Base-by-base conservation (phyloP, 2,329 filamentous ascomycete genomes). In the Chrysoporthe austroafricana region DNA sequence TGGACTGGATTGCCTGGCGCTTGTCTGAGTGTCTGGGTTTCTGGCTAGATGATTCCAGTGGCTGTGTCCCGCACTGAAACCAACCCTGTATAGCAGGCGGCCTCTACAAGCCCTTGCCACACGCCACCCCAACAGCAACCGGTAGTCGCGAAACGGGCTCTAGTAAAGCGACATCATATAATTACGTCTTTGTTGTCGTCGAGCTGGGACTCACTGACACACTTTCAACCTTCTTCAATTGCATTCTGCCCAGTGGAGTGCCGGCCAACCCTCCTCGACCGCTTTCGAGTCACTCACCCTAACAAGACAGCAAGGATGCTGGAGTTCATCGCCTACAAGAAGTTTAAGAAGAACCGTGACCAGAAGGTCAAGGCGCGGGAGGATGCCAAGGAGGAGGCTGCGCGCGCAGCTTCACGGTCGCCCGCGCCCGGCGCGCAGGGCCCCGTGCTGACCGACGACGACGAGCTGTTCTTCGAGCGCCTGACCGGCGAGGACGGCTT, bases 301-400 rank as follows among this genome's bases (percentile, higher is more conserved):
- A 50, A 52, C 18, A 39, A 56, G 9, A 9, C 60, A 34, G 66
- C 39, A 52, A 70, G 59, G 60, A 90, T 90, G 88, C 74, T 90
- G 70, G 87, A 90, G 76, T 90, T 87, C 76, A 85, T 90, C 71
- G 79, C 82, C 46, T 86, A 84, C 79, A 89, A 86, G 76, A 90
- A 89, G 76, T 79, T 83, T 74, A 90, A 89, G 79, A 88, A 89
- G 62, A 69, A 70, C 34, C 62, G 62, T 50, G 69, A 70, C 58
- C 39, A 66, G 2, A 70, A 70, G 62, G 52, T 64, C 42, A 83
- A 81, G 72, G 83, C 80, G 2, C 81, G 87, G 68, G 85, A 87
- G 72, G 78, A 74, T 5, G 74, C 76, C 52, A 74, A 76, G 66
- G 70, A 74, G 34, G 70, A 73, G 18, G 72, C 72, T 44, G 71